Base-by-base conservation (phyloP, 1,284 basidiomycete species). In the Trichosporon sp. region DNA sequence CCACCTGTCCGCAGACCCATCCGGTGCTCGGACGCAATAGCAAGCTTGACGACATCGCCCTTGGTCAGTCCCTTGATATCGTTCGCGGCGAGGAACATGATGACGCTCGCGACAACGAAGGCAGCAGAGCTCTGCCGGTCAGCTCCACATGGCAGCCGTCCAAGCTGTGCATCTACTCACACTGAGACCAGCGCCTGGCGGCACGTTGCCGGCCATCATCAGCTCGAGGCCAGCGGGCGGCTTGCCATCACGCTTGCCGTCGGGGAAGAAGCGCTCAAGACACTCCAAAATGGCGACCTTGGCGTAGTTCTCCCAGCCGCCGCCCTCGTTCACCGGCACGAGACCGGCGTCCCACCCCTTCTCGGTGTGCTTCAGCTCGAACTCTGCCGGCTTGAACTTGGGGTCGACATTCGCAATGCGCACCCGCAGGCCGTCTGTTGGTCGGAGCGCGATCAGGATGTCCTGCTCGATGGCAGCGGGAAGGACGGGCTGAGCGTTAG, bases 251-350 rank as follows among this genome's bases (percentile, higher is more conserved):
- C 88, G 33, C 27, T 33, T 29, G 13, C 68, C 65, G 13, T 27
- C 57, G 13, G 67, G 66, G 59, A 70, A 75, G 58, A 68, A 72
- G 57, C 61, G 59, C 16, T 66, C 68, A 1, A 72, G 61, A 49
- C 71, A 72, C 63, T 75, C 72, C 33, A 70, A 57, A 14, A 74
- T 60, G 1, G 70, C 71, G 87, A 13, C 90, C 75, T 92, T 92
- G 72, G 92, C 86, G 76, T 92, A 93, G 74, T 88, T 90, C 73
- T 90, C 89, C 92, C 91, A 93, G 61, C 88, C 81, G 33, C 90
- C 80, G 69, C 88, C 85, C 29, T 83, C 82, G 49, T 85, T 87
- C 71, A 89, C 70, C 7, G 71, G 60, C 8, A 70, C 84, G 64
- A 92, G 90, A 46, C 88, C 87, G 16, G 92, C 81, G 70, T 88